A percentile compares a stretch with the other conserved stretches of the same genome.
These are phyloP conservation scores for Amoebophrya sp. DNA, from an alignment of 169 alveolate genomes.

Conservation along the genomic window DNA sequence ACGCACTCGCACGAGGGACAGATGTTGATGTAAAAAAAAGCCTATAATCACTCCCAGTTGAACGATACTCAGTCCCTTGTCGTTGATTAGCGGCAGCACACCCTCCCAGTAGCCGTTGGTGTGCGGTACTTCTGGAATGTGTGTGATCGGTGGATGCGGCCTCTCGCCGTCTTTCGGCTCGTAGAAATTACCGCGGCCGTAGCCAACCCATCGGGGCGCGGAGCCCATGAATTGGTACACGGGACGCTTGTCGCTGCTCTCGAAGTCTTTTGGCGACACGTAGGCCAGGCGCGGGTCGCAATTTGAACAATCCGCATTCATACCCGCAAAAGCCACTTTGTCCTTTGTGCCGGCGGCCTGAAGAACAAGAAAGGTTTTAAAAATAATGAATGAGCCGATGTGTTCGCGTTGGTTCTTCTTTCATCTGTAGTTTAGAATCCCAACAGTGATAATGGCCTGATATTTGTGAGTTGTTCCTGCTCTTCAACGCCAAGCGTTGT, in stretches of 20 bases:
- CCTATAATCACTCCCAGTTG: too few species aligned
- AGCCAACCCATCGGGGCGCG: slow-evolving; percentile 21
- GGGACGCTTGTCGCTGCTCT: neutral
- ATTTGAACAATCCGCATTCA: slow-evolving; percentile 30
- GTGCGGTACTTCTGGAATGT: neutral
- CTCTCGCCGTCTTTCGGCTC: slow-evolving; percentile 29
- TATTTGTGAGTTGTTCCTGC: too few species aligned
- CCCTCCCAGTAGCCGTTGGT: slow-evolving; percentile 36
- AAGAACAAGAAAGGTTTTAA: too few species aligned
- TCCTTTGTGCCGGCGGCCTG: neutral
- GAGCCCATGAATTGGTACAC: neutral
- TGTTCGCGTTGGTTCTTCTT: too few species aligned
- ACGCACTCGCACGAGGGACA: too few species aligned
- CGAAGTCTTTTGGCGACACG: slow-evolving; percentile 10
- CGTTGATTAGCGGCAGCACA: slow-evolving; percentile 31
- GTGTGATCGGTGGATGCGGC: neutral
- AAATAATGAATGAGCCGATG: too few species aligned
- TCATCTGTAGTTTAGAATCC: too few species aligned
- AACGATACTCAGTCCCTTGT: slow-evolving; percentile 27
- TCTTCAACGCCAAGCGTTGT: too few species aligned
- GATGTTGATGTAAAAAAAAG: too few species aligned
- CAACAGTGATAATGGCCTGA: too few species aligned
- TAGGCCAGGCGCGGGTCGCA: slow-evolving; percentile 32
- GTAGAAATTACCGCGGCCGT: slow-evolving; percentile 30
- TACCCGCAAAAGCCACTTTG: neutral